phyloP scores from a whole-genome alignment of 345 rosid species.

The Passiflora organensis region DNA sequence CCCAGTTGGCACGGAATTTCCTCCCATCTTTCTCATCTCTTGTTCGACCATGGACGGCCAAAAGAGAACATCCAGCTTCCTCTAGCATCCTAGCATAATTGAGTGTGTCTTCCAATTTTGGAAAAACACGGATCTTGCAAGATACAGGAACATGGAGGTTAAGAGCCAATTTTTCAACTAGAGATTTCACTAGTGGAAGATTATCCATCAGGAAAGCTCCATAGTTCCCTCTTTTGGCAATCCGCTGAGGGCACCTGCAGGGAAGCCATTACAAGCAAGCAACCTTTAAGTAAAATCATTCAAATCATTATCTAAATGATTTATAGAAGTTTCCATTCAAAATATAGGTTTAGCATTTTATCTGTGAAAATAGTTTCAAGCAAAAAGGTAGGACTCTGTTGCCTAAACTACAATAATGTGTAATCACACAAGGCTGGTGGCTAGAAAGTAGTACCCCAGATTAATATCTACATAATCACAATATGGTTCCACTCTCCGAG shows the following conservation, averaged over 20 bases:
- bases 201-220: conserved; percentile 98
- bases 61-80: conserved; percentile 87
- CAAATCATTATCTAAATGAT: no score
- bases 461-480: conserved; percentile 95
- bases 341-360: no score
- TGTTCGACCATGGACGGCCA: conserved; percentile 91
- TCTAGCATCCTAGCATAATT: conserved; percentile 85
- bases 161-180: conserved; percentile 65
- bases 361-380: no score
- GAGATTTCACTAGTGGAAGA: conserved; percentile 74
- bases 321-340: no score
- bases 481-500: conserved; percentile 61
- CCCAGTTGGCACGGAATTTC: conserved; percentile 79
- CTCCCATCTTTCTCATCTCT: conserved; percentile 85
- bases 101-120: conserved; percentile 65
- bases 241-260: conserved; percentile 88
- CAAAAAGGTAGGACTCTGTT: no score
- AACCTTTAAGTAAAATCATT: neutral
- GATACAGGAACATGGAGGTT: conserved; percentile 77
- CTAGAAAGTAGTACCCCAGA: conserved; percentile 53
- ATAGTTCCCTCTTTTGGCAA: conserved; percentile 79
- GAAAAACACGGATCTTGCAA: conserved; percentile 83
- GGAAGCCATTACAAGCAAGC: neutral
- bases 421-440: neutral
- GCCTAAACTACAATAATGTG: neutral